Evolutionary conservation across 371 early-diverging fungal species (phyloP).

Genomic region (Antonospora locustae): DNA sequence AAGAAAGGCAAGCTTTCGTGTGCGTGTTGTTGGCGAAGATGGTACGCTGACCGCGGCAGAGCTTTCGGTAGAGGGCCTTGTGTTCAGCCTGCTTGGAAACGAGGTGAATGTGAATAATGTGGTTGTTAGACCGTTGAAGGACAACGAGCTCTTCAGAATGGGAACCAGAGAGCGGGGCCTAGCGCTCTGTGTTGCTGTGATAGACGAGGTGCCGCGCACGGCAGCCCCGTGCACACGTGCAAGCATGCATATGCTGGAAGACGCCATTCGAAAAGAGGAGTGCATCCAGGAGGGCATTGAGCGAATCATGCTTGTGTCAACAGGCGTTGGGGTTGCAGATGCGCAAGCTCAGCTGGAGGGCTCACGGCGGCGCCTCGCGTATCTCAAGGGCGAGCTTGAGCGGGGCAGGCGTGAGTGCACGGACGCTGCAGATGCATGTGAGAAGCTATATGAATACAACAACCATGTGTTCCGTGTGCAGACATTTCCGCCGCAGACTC

Average conservation of each 20-base stretch:
- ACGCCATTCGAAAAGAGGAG: conserved; percentile 45
- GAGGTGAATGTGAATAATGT: conserved; percentile 15
- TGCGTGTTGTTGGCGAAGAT: conserved; percentile 2
- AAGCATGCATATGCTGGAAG: conserved; percentile 29
- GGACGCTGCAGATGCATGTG: neutral
- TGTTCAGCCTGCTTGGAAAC: conserved; percentile 11
- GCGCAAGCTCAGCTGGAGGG: conserved; percentile 45
- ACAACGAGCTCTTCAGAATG: conserved; percentile 39
- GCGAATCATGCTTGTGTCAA: conserved; percentile 29
- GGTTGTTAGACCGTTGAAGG: conserved; percentile 24
- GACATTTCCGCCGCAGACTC: conserved; percentile 31
- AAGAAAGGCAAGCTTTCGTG: neutral
- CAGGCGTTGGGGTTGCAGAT: conserved; percentile 29
- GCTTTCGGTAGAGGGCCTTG: neutral
- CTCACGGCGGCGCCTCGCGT: conserved; percentile 40
- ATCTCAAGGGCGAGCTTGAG: conserved; percentile 40
- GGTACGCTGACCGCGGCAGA: conserved; percentile 2
- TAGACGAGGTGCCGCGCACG: conserved; percentile 30
- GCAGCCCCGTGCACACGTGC: conserved; percentile 26
- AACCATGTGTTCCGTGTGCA: conserved; percentile 43
- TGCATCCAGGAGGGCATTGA: conserved; percentile 49
- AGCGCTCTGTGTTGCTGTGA: conserved; percentile 39
- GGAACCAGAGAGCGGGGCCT: conserved; percentile 31
- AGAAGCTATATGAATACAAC: conserved; percentile 45
- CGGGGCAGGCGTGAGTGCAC: conserved; percentile 26